Base-by-base conservation (phyloP, 768 basidiomycete genomes). In the Kwoniella shandongensis region DNA sequence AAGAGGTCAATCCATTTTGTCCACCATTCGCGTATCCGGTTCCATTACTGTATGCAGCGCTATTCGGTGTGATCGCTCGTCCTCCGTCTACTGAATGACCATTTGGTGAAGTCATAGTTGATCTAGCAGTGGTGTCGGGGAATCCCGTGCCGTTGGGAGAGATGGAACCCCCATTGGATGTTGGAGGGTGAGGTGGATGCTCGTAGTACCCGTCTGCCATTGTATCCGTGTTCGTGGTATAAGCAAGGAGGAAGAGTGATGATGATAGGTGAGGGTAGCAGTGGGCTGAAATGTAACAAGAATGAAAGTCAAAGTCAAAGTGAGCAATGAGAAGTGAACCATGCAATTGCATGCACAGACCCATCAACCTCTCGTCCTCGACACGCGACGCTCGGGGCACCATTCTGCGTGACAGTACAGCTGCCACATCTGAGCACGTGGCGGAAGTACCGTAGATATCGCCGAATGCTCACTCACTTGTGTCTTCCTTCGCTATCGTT, bases 181-280 rank as follows among this genome's bases (percentile, higher is more conserved):
- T 63, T 4, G 59, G 51, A 25, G n/a, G 39, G 47, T 4, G 56
- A 18, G 39, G 57, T 18, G 61, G 54, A 42, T 57, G 23, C 7
- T 72, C 65, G 59, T 71, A 67, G 59, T 72, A 69, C 12, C 57
- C 50, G 25, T 69, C 67, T 26, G 59, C 40, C 67, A 72, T 72
- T 25, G 25, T 53, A 20, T 18, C 30, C 22, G 36, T 25, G 22
- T 15, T 44, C 11, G 38, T 11, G 38, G 12, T 18, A 15, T 23
- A 13, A 32, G 38, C 13, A 20, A 22, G 18, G n/a, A n/a, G 12
- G 53, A 39, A n/a, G n/a, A n/a, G n/a, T n/a, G 42, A n/a, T 23
- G 53, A 45, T 22, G 15, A 23, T 12, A 29, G 38, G 18, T 15
- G 47, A 48, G 4, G 48, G 39, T 29, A 12, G 44, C 40, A 52